Base-by-base conservation (phyloP, 2,329 filamentous ascomycete species). In the Aureobasidium pullulans region DNA sequence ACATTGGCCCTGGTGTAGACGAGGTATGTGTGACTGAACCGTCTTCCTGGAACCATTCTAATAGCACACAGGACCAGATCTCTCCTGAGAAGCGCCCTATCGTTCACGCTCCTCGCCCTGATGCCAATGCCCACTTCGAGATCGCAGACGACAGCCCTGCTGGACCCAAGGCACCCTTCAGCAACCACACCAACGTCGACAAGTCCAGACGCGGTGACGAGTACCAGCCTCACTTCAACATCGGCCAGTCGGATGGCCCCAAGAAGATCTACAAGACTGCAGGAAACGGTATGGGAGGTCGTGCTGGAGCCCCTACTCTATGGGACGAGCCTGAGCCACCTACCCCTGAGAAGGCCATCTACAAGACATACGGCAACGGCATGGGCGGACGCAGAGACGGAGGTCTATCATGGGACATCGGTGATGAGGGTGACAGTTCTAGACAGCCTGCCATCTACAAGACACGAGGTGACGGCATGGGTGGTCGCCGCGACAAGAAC, bases 101-200 rank as follows among this genome's bases (percentile, higher is more conserved):
- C 36, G 79, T 83, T 39, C 76, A 80, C 66, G 88, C 88, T 70
- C 81, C 88, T 39, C 89, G 93, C 61, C 89, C 85, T 43, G 89
- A 95, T 67, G 86, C 88, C 16, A 85, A 92, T 69, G 76, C 85
- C 1, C 90, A 97, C 73, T 96, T 96, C 69, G 85, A 94, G 62
- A 82, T 96, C 67, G 79, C 83, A 57, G 92, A 97, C 69, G 86
- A 92, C 59, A 81, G 81, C 36, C 82, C 83, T 52, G 75, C 78
- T 15, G 57, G 47, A 16, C 48, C 57, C 39, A 60, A 60, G 34
- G 40, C 37, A 31, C 79, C 76, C 7, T 77, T 80, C 71, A 47
- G 62, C 67, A 28, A 65, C 66, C 50, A 64, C 63, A 28, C 46
- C 49, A 50, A 57, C 4, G 43, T 57, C 47, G 90, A 89, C 69